Evolutionary conservation across 495 filamentous ascomycete genomes (phyloP).

Genomic region (Xylaria grammica): DNA sequence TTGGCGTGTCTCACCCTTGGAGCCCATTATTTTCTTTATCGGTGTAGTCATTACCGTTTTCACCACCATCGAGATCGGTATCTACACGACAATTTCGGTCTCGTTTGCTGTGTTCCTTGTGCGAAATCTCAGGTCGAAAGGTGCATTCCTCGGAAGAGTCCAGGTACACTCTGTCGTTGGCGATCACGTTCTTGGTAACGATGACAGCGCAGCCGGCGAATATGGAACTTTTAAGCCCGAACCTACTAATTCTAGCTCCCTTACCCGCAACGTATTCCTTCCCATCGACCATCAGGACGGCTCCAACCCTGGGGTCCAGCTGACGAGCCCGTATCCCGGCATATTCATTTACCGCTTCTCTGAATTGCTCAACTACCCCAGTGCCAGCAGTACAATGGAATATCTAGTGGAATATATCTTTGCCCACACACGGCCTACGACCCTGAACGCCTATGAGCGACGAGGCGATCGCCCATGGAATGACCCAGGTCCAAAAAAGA

Average conservation of each 20-base stretch:
- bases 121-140: slow-evolving; percentile 81
- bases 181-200: slow-evolving; percentile 72
- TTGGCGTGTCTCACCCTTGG: slow-evolving; percentile 89
- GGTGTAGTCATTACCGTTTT: slow-evolving; percentile 93
- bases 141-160: slow-evolving; percentile 86
- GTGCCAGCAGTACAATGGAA: slow-evolving; percentile 90
- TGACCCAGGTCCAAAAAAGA: slow-evolving; percentile 75
- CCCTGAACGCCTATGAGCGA: slow-evolving; percentile 62
- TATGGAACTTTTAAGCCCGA: slow-evolving; percentile 57
- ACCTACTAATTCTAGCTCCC: slow-evolving; percentile 35
- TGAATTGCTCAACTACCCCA: slow-evolving; percentile 96
- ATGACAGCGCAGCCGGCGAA: slow-evolving; percentile 40
- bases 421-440: slow-evolving; percentile 76
- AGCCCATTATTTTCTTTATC: slow-evolving; percentile 91
- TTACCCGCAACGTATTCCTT: slow-evolving; percentile 79
- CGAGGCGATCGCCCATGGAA: slow-evolving; percentile 95
- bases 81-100: slow-evolving; percentile 82
- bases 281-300: slow-evolving; percentile 87
- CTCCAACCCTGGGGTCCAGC: slow-evolving; percentile 82
- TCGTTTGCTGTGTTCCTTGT: slow-evolving; percentile 83
- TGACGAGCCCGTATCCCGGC: slow-evolving; percentile 84
- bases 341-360: slow-evolving; percentile 98
- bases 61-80: slow-evolving; percentile 84
- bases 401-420: slow-evolving; percentile 77
- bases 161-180: slow-evolving; percentile 90